phyloP scores from a whole-genome alignment of 1,284 basidiomycete species.

The Coriolopsis trogii region DNA sequence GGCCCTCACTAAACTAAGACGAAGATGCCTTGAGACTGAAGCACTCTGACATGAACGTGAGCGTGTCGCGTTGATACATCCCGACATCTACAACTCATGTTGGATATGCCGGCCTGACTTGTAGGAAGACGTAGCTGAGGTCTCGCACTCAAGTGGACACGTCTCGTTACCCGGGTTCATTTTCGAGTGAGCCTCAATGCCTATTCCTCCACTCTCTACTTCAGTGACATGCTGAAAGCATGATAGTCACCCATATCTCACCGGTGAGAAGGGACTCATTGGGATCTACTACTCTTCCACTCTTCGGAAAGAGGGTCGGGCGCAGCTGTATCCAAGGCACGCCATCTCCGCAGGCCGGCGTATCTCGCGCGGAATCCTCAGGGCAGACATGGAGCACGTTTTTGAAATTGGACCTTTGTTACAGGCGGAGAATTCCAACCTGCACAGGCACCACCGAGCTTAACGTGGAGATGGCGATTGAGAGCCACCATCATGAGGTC shows the following conservation, averaged over 20 bases:
- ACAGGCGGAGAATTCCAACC: slow-evolving; percentile 76
- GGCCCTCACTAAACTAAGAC: slow-evolving; percentile 35
- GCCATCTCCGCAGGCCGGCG: slow-evolving; percentile 67
- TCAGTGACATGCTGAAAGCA: not conserved
- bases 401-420: slow-evolving; percentile 77
- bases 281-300: slow-evolving; percentile 76
- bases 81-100: too few species aligned
- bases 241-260: slow-evolving; percentile 57
- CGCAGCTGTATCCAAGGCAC: slow-evolving; percentile 71
- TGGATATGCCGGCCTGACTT: slow-evolving; percentile 26
- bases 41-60: slow-evolving; percentile 20
- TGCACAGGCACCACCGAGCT: slow-evolving; percentile 72
- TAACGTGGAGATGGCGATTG: slow-evolving; percentile 75
- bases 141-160: slow-evolving; percentile 54
- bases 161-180: slow-evolving; percentile 69
- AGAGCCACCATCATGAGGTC: slow-evolving; percentile 67
- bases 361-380: slow-evolving; percentile 76
- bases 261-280: slow-evolving; percentile 53
- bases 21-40: slow-evolving; percentile 44
- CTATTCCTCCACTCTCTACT: not conserved
- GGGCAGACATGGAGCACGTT: slow-evolving; percentile 71
- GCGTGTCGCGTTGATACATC: too few species aligned
- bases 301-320: slow-evolving; percentile 73
- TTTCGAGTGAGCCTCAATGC: slow-evolving; percentile 46
- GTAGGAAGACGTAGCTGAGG: slow-evolving; percentile 39